Conservation (phyloP, 202 grass and related monocot genomes). For the Zizania palustris region DNA sequence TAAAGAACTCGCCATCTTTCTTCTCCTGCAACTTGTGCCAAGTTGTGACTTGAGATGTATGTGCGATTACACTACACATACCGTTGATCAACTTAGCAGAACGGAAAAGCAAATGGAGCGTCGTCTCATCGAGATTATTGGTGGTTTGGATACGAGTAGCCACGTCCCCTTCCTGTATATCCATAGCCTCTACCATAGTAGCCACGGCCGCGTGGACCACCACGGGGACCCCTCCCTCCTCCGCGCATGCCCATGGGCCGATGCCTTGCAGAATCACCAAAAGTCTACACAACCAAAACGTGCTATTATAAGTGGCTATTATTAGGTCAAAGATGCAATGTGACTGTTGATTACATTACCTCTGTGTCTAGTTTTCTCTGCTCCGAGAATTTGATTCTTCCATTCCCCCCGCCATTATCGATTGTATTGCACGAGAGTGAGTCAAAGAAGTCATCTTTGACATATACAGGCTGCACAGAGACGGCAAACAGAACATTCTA, state of each 20-base stretch:
- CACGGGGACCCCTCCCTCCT: conserved; percentile 63
- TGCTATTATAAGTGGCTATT: not conserved
- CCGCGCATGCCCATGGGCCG: conserved; percentile 56
- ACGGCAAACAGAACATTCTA: conserved; percentile 19
- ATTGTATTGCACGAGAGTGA: conserved; percentile 82
- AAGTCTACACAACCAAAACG: conserved; percentile 62
- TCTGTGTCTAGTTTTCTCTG: conserved; percentile 88
- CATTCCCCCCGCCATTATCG: conserved; percentile 61
- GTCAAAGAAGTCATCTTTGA: conserved; percentile 98
- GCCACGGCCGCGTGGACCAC: conserved; percentile 51
- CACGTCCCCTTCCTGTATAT: conserved; percentile 54
- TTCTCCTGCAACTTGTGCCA: conserved; percentile 24
- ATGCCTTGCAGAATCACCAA: conserved; percentile 79
- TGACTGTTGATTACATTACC: conserved; percentile 59
- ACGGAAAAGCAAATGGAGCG: not conserved
- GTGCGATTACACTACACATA: conserved; percentile 1
- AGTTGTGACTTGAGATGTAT: not conserved
- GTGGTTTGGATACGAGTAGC: conserved; percentile 56
- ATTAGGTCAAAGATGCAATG: not conserved
- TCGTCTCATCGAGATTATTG: conserved; percentile 30
- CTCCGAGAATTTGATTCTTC: conserved; percentile 78
- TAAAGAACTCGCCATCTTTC: not conserved
- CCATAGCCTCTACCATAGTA: conserved; percentile 67
- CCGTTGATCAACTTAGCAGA: conserved; percentile 8
- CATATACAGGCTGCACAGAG: conserved; percentile 73